phyloP scores from a whole-genome alignment of 345 rosid genomes.

The Bruguiera gymnorhiza region DNA sequence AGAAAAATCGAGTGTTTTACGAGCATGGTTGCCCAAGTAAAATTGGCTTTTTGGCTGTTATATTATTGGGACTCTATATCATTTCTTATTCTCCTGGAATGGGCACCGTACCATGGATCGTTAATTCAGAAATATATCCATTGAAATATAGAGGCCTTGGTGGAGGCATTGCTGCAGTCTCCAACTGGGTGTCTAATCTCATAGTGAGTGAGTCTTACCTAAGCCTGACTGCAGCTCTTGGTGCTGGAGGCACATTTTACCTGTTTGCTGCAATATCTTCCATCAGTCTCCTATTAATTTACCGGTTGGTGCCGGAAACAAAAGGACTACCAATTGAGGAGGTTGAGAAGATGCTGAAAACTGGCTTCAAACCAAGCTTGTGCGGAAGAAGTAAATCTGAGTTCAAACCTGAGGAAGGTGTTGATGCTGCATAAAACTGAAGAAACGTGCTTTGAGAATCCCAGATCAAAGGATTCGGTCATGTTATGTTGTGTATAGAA shows the following conservation, averaged over 20 bases:
- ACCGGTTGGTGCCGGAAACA: constrained; percentile 74
- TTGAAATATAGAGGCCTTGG: constrained; percentile 78
- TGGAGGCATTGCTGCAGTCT: constrained; percentile 83
- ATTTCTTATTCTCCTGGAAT: constrained; percentile 73
- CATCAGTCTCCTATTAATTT: constrained; percentile 49
- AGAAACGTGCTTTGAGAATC: no score
- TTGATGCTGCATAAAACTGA: neutral
- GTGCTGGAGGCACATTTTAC: constrained; percentile 67
- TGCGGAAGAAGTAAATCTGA: constrained; percentile 22
- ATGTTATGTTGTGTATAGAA: no score
- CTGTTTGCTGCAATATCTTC: constrained; percentile 57
- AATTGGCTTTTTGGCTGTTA: constrained; percentile 62
- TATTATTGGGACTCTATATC: constrained; percentile 64
- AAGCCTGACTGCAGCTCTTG: constrained; percentile 59
- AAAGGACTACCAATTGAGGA: constrained; percentile 84
- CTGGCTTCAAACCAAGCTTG: constrained; percentile 51
- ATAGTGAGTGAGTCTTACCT: constrained; percentile 68
- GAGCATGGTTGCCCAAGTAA: constrained; percentile 78
- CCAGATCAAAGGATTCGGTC: no score
- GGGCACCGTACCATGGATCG: constrained; percentile 90
- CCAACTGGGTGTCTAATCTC: constrained; percentile 74
- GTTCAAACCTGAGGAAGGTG: constrained; percentile 4
- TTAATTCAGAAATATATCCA: constrained; percentile 93
- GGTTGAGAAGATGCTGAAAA: constrained; percentile 65
- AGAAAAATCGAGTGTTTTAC: constrained; percentile 44